These are phyloP conservation scores for Suhomyces terraborum DNA, from an alignment of 1,139 yeast species.

Conservation along the genomic window DNA sequence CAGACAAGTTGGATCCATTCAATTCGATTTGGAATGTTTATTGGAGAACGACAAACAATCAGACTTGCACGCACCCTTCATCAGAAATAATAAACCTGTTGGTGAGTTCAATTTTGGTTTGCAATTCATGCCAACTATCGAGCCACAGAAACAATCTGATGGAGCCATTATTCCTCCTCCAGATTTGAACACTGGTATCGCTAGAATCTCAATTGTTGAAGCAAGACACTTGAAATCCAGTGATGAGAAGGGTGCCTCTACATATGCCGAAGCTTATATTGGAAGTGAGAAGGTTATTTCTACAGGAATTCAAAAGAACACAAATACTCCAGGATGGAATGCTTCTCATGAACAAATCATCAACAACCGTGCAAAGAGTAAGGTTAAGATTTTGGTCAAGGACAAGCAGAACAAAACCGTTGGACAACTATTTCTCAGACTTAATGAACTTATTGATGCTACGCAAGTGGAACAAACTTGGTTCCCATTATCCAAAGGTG, in stretches of 20 bases:
- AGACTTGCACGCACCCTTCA: conserved; percentile 55
- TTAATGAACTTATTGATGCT: conserved; percentile 75
- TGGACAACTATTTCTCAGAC: conserved; percentile 63
- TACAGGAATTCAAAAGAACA: conserved; percentile 60
- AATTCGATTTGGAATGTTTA: conserved; percentile 71
- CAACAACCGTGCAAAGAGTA: conserved; percentile 69
- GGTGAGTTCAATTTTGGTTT: conserved; percentile 74
- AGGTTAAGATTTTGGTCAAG: conserved; percentile 64
- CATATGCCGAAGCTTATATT: conserved; percentile 70
- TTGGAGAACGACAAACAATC: conserved; percentile 56
- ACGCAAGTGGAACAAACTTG: conserved; percentile 74
- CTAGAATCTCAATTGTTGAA: conserved; percentile 55
- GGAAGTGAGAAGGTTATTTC: conserved; percentile 60
- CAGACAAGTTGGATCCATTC: conserved; percentile 74
- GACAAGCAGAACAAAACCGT: conserved; percentile 58
- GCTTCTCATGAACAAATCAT: conserved; percentile 70
- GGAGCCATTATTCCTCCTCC: conserved; percentile 89
- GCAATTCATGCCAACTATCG: conserved; percentile 77
- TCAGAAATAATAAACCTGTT: conserved; percentile 79
- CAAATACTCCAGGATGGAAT: conserved; percentile 70
- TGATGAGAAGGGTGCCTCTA: conserved; percentile 51
- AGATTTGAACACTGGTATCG: conserved; percentile 90
- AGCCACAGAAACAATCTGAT: conserved; percentile 73
- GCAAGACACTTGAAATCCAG: conserved; percentile 51
- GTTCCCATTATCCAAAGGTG: conserved; percentile 71